phyloP scores from a whole-genome alignment of 768 basidiomycete species.

The Naganishia randhawae region DNA sequence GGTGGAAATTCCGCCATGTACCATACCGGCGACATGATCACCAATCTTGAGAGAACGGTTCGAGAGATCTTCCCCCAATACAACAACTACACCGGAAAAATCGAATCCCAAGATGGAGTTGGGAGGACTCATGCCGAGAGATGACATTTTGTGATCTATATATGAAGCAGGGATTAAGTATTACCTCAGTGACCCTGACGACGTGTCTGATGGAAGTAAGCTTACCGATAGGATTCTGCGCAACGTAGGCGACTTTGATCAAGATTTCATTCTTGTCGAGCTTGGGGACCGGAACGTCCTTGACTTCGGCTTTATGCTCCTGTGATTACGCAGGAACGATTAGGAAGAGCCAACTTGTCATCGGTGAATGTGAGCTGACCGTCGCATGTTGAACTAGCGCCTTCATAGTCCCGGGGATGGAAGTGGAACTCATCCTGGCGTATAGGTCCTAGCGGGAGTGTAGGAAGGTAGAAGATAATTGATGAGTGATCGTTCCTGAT shows the following conservation, averaged over 20 bases:
- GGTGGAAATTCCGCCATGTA: constrained; percentile 36
- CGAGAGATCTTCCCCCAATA: constrained; percentile 26
- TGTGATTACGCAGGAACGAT: background rate
- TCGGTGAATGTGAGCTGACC: constrained; percentile 23
- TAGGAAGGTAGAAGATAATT: background rate
- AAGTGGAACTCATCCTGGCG: constrained; percentile 10
- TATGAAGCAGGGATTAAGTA: background rate
- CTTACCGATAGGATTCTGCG: constrained; percentile 36
- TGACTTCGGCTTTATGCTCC: constrained; percentile 32
- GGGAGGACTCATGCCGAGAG: constrained; percentile 21
- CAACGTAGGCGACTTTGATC: constrained; percentile 41
- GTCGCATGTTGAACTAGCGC: constrained; percentile 35
- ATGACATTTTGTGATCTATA: constrained; percentile 34
- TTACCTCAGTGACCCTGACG: too few relatives aligned
- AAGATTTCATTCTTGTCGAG: constrained; percentile 38
- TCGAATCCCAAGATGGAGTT: constrained; percentile 39
- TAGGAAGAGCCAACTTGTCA: too few relatives aligned
- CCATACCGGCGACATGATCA: constrained; percentile 36
- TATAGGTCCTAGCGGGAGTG: background rate
- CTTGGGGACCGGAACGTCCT: constrained; percentile 32
- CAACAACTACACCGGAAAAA: constrained; percentile 36
- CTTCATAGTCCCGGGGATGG: constrained; percentile 36
- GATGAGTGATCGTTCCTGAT: background rate
- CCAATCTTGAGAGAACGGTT: constrained; percentile 30
- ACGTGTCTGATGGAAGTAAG: too few relatives aligned